A percentile compares a stretch with the other conserved stretches of the same genome.
These are phyloP conservation scores for Pseudotulostoma volvatum DNA, from an alignment of 495 filamentous ascomycete genomes.

Conservation along the genomic window DNA sequence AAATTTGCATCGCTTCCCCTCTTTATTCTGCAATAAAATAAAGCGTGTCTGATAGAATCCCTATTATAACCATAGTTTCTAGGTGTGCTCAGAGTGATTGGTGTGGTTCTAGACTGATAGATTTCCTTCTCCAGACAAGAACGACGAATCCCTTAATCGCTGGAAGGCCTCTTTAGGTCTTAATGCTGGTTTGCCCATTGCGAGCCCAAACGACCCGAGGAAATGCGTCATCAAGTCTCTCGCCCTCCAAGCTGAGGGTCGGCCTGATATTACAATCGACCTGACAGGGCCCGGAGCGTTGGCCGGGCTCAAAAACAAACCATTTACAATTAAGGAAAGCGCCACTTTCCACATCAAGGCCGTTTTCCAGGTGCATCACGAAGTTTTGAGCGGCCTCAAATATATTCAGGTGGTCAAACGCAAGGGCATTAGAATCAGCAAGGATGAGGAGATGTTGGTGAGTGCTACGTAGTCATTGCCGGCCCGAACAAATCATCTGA, in stretches of 20 bases:
- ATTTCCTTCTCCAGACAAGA: too few species aligned
- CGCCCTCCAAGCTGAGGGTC: constrained; percentile 63
- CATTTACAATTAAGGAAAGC: constrained; percentile 95
- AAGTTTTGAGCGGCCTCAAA: constrained; percentile 85
- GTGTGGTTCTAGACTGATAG: too few species aligned
- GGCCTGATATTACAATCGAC: constrained; percentile 71
- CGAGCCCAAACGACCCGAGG: constrained; percentile 57
- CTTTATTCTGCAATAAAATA: too few species aligned
- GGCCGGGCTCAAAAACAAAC: constrained; percentile 20
- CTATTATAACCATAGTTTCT: not conserved
- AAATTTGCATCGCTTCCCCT: too few species aligned
- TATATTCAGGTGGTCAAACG: constrained; percentile 88
- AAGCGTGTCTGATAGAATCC: too few species aligned
- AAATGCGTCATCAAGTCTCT: constrained; percentile 83
- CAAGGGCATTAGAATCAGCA: constrained; percentile 66
- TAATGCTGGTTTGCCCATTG: constrained; percentile 43
- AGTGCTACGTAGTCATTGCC: constrained; percentile 13
- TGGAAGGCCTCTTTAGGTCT: constrained; percentile 95
- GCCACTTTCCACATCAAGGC: constrained; percentile 83
- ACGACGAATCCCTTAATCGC: constrained; percentile 85
- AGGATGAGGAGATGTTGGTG: constrained; percentile 94
- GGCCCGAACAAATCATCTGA: not conserved
- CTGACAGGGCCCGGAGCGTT: constrained; percentile 28
- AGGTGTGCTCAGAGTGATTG: too few species aligned
- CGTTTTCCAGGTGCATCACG: constrained; percentile 85